Evolutionary conservation across 257 asterid genomes (phyloP).

Genomic region (Plantago elongata): DNA sequence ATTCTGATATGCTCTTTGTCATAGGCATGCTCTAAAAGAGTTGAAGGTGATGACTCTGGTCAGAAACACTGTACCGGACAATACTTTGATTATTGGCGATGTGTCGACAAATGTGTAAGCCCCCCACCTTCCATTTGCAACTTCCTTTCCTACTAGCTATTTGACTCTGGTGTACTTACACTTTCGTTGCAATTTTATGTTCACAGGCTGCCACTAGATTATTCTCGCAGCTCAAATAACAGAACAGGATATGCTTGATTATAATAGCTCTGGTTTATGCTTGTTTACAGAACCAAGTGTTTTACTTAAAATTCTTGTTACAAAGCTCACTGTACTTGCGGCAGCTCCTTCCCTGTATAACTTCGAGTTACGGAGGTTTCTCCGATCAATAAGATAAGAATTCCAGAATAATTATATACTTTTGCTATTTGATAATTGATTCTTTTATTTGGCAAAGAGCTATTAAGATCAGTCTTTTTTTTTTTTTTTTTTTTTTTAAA

Average conservation of each 20-base stretch:
- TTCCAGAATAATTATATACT: too few species aligned
- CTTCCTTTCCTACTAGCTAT: background rate
- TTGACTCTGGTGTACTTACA: background rate
- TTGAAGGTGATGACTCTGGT: constrained; percentile 69
- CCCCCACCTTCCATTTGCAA: background rate
- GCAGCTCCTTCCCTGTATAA: too few species aligned
- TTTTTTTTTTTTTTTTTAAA: too few species aligned
- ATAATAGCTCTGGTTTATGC: constrained; percentile 2
- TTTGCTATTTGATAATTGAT: too few species aligned
- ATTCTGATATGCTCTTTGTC: constrained; percentile 12
- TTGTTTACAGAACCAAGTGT: too few species aligned
- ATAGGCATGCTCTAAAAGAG: constrained; percentile 61
- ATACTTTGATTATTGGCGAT: constrained; percentile 75
- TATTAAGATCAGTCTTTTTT: too few species aligned
- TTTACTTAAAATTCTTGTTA: too few species aligned
- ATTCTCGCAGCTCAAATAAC: constrained; percentile 50
- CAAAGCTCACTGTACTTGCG: too few species aligned
- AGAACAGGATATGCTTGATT: constrained; percentile 16
- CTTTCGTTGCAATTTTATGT: constrained; percentile 3
- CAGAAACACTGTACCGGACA: constrained; percentile 85
- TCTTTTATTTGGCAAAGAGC: too few species aligned
- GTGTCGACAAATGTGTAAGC: constrained; percentile 75
- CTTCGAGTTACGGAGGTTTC: too few species aligned
- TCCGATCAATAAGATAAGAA: too few species aligned
- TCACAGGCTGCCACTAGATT: constrained; percentile 40